Base-by-base conservation (phyloP, 2,329 filamentous ascomycete genomes). In the Escovopsis sp. region DNA sequence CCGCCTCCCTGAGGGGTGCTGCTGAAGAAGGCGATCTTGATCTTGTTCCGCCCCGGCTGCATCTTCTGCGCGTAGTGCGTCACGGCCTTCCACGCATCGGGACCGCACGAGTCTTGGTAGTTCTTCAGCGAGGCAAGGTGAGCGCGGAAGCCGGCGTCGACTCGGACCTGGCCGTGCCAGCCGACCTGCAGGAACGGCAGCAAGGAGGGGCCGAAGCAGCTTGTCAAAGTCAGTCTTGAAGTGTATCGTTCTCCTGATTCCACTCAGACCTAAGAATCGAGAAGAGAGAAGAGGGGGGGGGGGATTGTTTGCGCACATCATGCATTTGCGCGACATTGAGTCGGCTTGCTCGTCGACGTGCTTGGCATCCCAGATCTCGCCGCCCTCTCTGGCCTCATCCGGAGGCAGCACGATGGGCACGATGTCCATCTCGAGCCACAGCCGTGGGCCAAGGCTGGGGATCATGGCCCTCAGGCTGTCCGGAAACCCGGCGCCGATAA, bases 1-100 rank as follows among this genome's bases (percentile, higher is more conserved):
- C 82, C 81, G 34, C 82, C 82, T n/a, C 82, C 81, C 49, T 87
- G 81, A 2, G 81, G 81, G 1, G 81, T 87, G 36, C 74, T 73
- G 50, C 78, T 85, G 63, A 87, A 86, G 57, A 85, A 86, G 2
- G 79, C 80, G 45, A 86, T 66, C 50, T 75, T 79, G 40, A 71
- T 68, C 38, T 78, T 75, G 34, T 72, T 67, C 38, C 64, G 51
- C 8, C 21, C 21, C 7, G 21, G 21, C 43, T 76, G 77, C 33
- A 86, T 63, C 19, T 72, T 66, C 26, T 68, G 56, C 33, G 72
- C 76, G 45, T 70, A 84, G 34, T 72, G 63, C 48, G 76, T 60
- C 28, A 76, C 72, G 1, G 76, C 64, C 27, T 69, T 60, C 78
- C 79, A 86, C 0, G 80, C 85, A 4, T 61, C 57, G 2, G 58